Evolutionary conservation across 768 basidiomycete genomes (phyloP).

Genomic region (Boletus rubescentipes): DNA sequence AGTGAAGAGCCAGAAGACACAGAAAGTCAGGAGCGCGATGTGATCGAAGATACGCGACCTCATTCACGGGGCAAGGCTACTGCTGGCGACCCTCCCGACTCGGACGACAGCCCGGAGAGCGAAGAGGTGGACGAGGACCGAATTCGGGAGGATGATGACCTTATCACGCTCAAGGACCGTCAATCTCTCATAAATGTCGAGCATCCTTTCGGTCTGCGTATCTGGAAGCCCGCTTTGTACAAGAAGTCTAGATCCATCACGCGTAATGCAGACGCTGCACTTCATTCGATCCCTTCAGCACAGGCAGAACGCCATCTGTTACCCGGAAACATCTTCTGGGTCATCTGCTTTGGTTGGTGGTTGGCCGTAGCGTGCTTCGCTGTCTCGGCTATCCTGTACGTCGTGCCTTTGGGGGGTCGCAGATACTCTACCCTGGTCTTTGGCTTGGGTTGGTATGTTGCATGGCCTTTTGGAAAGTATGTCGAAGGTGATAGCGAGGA

Average conservation of each 20-base stretch:
- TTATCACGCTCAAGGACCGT: conserved; percentile 89
- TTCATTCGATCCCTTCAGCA: conserved; percentile 90
- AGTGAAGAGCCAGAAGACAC: conserved; percentile 56
- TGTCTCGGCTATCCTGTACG: conserved; percentile 64
- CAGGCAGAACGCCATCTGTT: conserved; percentile 91
- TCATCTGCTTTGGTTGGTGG: conserved; percentile 91
- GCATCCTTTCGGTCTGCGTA: conserved; percentile 97
- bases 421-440: conserved; percentile 84
- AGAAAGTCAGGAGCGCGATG: conserved; percentile 38
- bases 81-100: conserved; percentile 41
- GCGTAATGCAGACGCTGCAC: conserved; percentile 90
- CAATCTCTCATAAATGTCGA: conserved; percentile 99
- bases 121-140: conserved; percentile 24
- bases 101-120: conserved; percentile 40
- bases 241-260: conserved; percentile 97
- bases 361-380: conserved; percentile 69
- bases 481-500: conserved; percentile 75
- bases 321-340: conserved; percentile 95
- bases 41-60: conserved; percentile 27
- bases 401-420: conserved; percentile 78
- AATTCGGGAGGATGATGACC: conserved; percentile 62
- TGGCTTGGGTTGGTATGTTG: conserved; percentile 94
- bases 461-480: conserved; percentile 99
- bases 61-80: conserved; percentile 41
- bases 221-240: conserved; percentile 99